phyloP scores from a whole-genome alignment of 2,329 filamentous ascomycete species.

The Xylaria sp. region DNA sequence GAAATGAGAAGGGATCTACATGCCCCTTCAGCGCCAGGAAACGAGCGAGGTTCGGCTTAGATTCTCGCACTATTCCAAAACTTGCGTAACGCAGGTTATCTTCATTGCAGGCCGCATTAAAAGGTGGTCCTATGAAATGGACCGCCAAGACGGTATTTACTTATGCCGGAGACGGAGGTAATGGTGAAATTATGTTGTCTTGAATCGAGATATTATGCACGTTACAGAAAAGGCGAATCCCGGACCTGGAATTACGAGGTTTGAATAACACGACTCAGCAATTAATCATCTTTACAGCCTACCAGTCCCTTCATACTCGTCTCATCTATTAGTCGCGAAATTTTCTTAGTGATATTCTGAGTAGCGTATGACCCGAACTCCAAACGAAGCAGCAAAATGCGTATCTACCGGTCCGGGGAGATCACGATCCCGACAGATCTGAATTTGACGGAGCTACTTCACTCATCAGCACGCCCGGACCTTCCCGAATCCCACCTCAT shows the following conservation, averaged over 20 bases:
- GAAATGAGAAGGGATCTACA: conserved; percentile 19
- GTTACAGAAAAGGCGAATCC: conserved; percentile 4
- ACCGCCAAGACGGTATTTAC: conserved; percentile 4
- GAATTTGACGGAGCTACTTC: conserved; percentile 58
- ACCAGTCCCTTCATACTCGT: background rate
- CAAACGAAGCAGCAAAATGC: conserved; percentile 44
- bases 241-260: conserved; percentile 2
- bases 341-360: background rate
- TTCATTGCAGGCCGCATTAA: background rate
- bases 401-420: conserved; percentile 48
- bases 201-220: background rate
- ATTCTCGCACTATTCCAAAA: conserved; percentile 4
- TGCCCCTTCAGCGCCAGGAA: background rate
- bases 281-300: background rate
- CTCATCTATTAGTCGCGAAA: background rate
- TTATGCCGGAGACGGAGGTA: background rate
- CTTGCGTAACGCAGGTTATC: conserved; percentile 3
- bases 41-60: background rate
- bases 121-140: conserved; percentile 7
- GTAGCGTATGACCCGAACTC: background rate
- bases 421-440: conserved; percentile 53
- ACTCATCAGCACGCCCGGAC: conserved; percentile 48
- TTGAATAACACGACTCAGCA: background rate
- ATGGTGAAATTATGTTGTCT: conserved; percentile 5
- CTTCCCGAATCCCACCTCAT: conserved; percentile 57